These are phyloP conservation scores for Aspergillus alliaceus DNA, from an alignment of 2,329 filamentous ascomycete genomes.

Conservation along the genomic window DNA sequence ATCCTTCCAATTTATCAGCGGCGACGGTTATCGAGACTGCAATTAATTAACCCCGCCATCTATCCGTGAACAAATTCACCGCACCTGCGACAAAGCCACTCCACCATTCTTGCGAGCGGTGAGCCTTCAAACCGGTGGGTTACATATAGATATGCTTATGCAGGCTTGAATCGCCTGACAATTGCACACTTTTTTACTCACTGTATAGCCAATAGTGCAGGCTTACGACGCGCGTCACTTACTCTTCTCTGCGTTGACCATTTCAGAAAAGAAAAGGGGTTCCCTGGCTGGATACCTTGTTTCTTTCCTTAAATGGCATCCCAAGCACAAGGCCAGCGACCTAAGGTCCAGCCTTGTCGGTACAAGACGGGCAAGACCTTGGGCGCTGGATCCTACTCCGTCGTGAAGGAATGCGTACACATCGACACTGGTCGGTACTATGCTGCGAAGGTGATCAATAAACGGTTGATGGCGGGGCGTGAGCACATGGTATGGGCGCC, in stretches of 20 bases:
- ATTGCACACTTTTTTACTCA: too few species aligned
- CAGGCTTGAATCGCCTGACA: too few species aligned
- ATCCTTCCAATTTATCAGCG: neutral
- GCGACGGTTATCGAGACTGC: neutral
- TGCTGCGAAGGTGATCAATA: conserved; percentile 99
- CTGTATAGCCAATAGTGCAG: neutral
- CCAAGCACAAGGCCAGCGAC: conserved; percentile 36
- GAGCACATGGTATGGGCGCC: conserved; percentile 81
- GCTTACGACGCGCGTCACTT: neutral
- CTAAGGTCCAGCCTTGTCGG: conserved; percentile 86
- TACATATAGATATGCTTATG: neutral
- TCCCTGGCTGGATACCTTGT: neutral
- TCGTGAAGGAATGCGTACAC: conserved; percentile 98
- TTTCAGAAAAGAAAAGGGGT: too few species aligned
- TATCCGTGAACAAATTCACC: neutral
- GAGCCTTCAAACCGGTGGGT: neutral
- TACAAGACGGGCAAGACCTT: conserved; percentile 99
- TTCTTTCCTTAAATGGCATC: conserved; percentile 28
- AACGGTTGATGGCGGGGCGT: conserved; percentile 91
- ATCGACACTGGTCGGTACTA: conserved; percentile 98
- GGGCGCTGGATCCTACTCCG: conserved; percentile 94
- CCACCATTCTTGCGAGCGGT: neutral
- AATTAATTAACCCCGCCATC: neutral
- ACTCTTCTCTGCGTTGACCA: too few species aligned
- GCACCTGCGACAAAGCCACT: neutral